Conservation (phyloP, 169 alveolate species). For the Plasmodium yoelii region DNA sequence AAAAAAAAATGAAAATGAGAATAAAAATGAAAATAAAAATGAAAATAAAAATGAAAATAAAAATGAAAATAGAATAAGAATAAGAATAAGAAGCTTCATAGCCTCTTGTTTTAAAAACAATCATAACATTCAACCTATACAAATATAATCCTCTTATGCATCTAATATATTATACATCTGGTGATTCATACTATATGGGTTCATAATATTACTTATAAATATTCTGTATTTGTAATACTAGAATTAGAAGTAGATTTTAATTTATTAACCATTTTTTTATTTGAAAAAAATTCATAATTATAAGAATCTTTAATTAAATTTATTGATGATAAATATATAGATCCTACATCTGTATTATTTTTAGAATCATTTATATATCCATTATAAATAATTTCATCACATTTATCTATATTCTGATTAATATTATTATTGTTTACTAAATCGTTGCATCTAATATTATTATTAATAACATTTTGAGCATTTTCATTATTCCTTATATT, state of each 20-base stretch:
- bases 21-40: too few species aligned
- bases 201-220: slow-evolving; percentile 30
- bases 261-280: slow-evolving; percentile 38
- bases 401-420: not conserved
- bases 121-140: too few species aligned
- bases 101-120: too few species aligned
- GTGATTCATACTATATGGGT: slow-evolving; percentile 35
- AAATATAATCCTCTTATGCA: not conserved
- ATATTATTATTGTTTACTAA: not conserved
- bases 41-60: too few species aligned
- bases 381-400: not conserved
- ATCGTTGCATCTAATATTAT: not conserved
- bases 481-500: slow-evolving; percentile 7
- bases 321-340: slow-evolving; percentile 2
- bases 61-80: too few species aligned
- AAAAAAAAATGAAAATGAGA: too few species aligned
- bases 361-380: not conserved
- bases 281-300: slow-evolving; percentile 28
- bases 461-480: not conserved
- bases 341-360: not conserved
- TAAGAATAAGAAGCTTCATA: too few species aligned
- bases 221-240: slow-evolving; percentile 55
- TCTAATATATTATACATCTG: slow-evolving; percentile 3
- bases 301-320: slow-evolving; percentile 10
- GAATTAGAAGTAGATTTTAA: slow-evolving; percentile 59